Conservation (phyloP, 192 early-diverging fungal genomes). For the Podila horticola region DNA sequence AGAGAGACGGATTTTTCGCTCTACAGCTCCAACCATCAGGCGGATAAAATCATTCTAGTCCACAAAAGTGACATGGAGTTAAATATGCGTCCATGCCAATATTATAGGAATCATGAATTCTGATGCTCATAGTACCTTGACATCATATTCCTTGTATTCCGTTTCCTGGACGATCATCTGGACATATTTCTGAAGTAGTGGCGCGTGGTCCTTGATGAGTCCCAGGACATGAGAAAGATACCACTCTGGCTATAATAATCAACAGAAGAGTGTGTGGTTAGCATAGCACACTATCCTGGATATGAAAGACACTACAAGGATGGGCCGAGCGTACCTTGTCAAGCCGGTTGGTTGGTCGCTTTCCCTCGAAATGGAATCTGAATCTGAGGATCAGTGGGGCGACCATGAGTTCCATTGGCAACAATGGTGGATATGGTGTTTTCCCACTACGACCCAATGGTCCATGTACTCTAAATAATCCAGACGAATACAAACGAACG, state of each 20-base stretch:
- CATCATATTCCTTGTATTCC: conserved; percentile 55
- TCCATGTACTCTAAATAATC: conserved; percentile 12
- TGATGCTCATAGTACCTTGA: conserved; percentile 50
- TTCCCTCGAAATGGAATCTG: conserved; percentile 79
- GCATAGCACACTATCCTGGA: background rate
- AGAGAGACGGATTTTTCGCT: conserved; percentile 66
- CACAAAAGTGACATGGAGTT: background rate
- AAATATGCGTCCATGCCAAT: background rate
- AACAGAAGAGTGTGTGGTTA: background rate
- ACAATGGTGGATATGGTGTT: conserved; percentile 40
- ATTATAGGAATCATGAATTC: background rate
- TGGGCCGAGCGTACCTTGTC: conserved; percentile 65
- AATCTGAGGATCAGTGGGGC: conserved; percentile 72
- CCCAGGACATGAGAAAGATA: conserved; percentile 70
- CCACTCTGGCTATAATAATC: conserved; percentile 73
- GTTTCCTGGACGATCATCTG: conserved; percentile 70
- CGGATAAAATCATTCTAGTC: conserved; percentile 71
- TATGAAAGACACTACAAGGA: background rate
- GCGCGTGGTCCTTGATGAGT: conserved; percentile 67
- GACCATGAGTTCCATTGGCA: conserved; percentile 67
- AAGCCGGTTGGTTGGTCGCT: conserved; percentile 73
- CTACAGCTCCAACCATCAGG: conserved; percentile 62
- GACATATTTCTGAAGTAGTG: conserved; percentile 70
- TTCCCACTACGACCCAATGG: conserved; percentile 21
- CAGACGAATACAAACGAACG: background rate